Evolutionary conservation across 1,284 basidiomycete species (phyloP), one percentile per base, ranked within the genome.

Genomic region (Naganishia cerealis): DNA sequence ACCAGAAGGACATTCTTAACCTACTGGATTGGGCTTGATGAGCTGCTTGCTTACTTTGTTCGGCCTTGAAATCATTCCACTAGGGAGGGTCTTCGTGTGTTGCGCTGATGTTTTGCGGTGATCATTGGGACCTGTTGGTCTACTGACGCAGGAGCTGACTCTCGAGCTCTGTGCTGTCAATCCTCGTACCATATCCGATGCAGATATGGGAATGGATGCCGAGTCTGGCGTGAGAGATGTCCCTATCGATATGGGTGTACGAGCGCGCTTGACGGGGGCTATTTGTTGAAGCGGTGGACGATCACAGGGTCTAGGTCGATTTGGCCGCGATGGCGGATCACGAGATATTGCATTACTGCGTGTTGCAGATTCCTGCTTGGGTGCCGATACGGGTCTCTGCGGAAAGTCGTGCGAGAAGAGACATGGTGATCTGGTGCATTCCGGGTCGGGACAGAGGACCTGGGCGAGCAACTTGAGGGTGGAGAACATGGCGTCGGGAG

Each of bases 401-500:
- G 29, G 39, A 21, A 48, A 42, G 48, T 70, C 56, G 36, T 71
- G 70, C 2, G 70, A 71, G 40, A 71, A 71, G n/a, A 71, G 58
- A 40, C 70, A 71, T 1, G 70, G 67, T 21, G 53, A 55, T 36
- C 70, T 43, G 4, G 38, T 36, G 46, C 70, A 71, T 8, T 13
- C 18, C 5, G 33, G 26, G 40, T 68, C 70, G n/a, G 70, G 67
- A 39, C 70, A 71, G 4, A 57, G 48, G 1, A 71, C 53, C n/a
- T 57, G 61, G 21, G 61, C 52, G 63, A 71, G 68, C 0, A 68
- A 39, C 18, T 58, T 53, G n/a, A 71, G 67, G 38, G 53, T 67
- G 10, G 67, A 61, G 57, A 71, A 71, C 70, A 71, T 71, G 66
- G 2, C 46, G 5, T 18, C 43, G 16, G 16, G 43, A 10, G 29